Conservation (phyloP, 148 eudicot species). For the Tetragonia tetragonoides region DNA sequence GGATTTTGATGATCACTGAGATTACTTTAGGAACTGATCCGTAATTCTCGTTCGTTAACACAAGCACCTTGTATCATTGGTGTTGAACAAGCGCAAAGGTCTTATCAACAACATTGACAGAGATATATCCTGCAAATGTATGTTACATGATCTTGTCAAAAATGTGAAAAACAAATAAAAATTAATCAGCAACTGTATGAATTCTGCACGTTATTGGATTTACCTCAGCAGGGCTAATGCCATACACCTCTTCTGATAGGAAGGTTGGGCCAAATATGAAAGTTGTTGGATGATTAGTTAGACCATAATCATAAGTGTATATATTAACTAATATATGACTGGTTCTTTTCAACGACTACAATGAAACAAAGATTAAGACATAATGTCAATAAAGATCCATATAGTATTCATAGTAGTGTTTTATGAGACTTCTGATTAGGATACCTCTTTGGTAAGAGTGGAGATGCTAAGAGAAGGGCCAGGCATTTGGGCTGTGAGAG, state of each 20-base stretch:
- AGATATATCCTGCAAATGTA: conserved; percentile 15
- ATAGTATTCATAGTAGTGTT: background rate
- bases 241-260: conserved; percentile 18
- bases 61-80: conserved; percentile 4
- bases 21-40: conserved; percentile 12
- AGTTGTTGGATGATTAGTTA: conserved; percentile 11
- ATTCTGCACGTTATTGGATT: background rate
- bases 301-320: conserved; percentile 16
- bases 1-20: background rate
- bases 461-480: conserved; percentile 24
- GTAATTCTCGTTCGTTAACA: background rate
- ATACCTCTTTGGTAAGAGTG: conserved; percentile 21
- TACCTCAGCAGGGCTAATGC: conserved; percentile 26
- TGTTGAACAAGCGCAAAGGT: background rate
- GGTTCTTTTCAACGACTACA: conserved; percentile 2
- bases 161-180: background rate
- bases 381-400: background rate
- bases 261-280: conserved; percentile 23
- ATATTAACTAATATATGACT: background rate
- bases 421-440: background rate
- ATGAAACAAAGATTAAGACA: background rate
- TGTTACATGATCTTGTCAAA: background rate
- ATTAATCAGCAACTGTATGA: background rate
- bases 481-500: conserved; percentile 45
- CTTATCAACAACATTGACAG: conserved; percentile 11